Percentiles rank a stretch among this genome's conserved stretches.
These are phyloP conservation scores for Akanthomyces muscarius DNA, from an alignment of 2,329 filamentous ascomycete genomes.

Conservation along the genomic window DNA sequence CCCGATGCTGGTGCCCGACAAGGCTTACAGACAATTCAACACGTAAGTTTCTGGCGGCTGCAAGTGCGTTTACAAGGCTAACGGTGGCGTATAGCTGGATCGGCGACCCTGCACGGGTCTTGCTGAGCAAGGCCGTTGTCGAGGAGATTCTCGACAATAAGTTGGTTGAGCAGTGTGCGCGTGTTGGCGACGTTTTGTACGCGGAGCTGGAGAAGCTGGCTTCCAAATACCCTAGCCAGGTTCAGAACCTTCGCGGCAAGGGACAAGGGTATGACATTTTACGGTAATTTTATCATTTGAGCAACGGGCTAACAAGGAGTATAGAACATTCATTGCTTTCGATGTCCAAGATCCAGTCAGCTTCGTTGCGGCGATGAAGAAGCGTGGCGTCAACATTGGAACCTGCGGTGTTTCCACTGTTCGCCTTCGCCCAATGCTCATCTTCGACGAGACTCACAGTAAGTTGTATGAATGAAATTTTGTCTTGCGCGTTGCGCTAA, in stretches of 20 bases:
- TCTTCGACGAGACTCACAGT: constrained; percentile 41
- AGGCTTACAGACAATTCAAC: constrained; percentile 83
- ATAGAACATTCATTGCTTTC: constrained; percentile 71
- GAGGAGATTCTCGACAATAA: constrained; percentile 66
- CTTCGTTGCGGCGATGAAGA: constrained; percentile 68
- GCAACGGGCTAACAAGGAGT: neutral
- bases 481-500: neutral
- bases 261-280: constrained; percentile 31
- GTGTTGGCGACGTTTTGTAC: constrained; percentile 66
- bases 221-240: constrained; percentile 62
- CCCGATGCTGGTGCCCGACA: constrained; percentile 69
- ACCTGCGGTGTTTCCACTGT: constrained; percentile 69
- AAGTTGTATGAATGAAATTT: neutral
- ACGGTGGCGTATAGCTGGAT: constrained; percentile 47
- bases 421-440: constrained; percentile 72
- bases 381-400: constrained; percentile 70
- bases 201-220: constrained; percentile 59
- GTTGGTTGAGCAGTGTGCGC: constrained; percentile 62
- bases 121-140: constrained; percentile 75
- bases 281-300: neutral
- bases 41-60: constrained; percentile 36
- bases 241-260: constrained; percentile 72
- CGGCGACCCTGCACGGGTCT: constrained; percentile 72
- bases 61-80: neutral
- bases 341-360: constrained; percentile 67